Percentiles rank a stretch among this genome's conserved stretches.
Conservation (phyloP, 2,329 filamentous ascomycete genomes). For the Xylaria digitata region DNA sequence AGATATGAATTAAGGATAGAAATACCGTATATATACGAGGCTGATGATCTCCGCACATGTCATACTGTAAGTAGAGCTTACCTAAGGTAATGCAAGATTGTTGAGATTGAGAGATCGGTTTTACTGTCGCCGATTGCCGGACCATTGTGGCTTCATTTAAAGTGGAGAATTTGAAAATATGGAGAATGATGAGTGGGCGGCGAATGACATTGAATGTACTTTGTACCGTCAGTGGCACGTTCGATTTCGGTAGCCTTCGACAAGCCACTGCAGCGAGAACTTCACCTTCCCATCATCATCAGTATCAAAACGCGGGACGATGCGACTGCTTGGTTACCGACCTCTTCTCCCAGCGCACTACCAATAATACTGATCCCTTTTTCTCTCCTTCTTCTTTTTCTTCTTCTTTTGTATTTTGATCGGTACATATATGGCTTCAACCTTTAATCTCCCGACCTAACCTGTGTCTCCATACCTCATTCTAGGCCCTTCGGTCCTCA, state of each 20-base stretch:
- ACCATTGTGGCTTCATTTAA: neutral
- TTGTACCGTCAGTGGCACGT: neutral
- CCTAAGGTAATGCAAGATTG: neutral
- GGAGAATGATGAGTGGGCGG: no score
- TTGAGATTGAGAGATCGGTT: neutral
- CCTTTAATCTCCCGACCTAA: slow-evolving; percentile 2
- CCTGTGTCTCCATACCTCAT: neutral
- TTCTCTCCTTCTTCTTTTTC: neutral
- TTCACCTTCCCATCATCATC: slow-evolving; percentile 8
- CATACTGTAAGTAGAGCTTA: neutral
- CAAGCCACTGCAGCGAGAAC: slow-evolving; percentile 20
- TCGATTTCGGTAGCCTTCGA: slow-evolving; percentile 28
- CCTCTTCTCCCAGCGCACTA: slow-evolving; percentile 9
- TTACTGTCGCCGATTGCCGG: slow-evolving; percentile 18
- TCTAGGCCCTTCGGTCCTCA: neutral
- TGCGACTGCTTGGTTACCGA: slow-evolving; percentile 14
- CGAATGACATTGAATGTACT: no score
- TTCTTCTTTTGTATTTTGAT: slow-evolving; percentile 1
- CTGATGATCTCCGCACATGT: no score
- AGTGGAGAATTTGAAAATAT: no score
- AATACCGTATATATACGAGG: no score
- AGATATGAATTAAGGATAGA: neutral
- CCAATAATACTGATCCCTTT: neutral
- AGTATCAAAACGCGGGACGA: slow-evolving; percentile 6
- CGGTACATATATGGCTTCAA: neutral